Conservation (phyloP, 257 asterid species). For the Przewalskia tangutica region DNA sequence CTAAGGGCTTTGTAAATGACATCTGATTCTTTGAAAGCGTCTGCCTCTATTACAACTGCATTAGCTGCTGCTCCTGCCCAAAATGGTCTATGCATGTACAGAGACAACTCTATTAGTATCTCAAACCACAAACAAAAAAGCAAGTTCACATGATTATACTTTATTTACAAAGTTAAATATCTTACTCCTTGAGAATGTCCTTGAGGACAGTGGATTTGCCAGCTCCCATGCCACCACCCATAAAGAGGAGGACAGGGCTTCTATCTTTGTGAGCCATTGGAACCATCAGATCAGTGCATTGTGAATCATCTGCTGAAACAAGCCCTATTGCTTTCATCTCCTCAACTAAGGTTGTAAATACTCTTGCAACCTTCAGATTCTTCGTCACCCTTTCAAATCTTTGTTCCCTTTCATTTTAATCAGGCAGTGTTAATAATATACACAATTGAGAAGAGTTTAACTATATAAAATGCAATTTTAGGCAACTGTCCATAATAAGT, state of each 20-base stretch:
- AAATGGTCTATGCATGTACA: constrained; percentile 15
- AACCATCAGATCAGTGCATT: constrained; percentile 17
- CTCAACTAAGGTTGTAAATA: constrained; percentile 14
- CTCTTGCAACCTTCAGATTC: constrained; percentile 47
- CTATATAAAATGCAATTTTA: too few relatives aligned
- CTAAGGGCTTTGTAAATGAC: constrained; percentile 79
- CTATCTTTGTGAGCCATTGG: constrained; percentile 23
- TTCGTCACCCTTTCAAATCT: constrained; percentile 87
- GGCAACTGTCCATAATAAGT: not conserved
- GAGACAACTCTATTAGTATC: not conserved
- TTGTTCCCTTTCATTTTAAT: constrained; percentile 48
- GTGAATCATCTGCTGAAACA: constrained; percentile 12
- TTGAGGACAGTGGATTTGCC: constrained; percentile 20
- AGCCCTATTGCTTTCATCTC: constrained; percentile 22
- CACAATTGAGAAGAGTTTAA: not conserved
- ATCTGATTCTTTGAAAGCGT: constrained; percentile 92
- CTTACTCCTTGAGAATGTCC: constrained; percentile 21
- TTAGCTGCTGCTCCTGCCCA: constrained; percentile 19
- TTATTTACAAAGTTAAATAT: too few relatives aligned
- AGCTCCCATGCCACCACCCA: constrained; percentile 24
- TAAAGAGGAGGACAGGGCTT: constrained; percentile 19
- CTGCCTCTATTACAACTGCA: constrained; percentile 33
- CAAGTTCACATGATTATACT: too few relatives aligned
- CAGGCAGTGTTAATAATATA: not conserved
- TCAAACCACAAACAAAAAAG: too few relatives aligned